Base-by-base conservation (phyloP, 306 rosid species). In the Bauhinia variegata region DNA sequence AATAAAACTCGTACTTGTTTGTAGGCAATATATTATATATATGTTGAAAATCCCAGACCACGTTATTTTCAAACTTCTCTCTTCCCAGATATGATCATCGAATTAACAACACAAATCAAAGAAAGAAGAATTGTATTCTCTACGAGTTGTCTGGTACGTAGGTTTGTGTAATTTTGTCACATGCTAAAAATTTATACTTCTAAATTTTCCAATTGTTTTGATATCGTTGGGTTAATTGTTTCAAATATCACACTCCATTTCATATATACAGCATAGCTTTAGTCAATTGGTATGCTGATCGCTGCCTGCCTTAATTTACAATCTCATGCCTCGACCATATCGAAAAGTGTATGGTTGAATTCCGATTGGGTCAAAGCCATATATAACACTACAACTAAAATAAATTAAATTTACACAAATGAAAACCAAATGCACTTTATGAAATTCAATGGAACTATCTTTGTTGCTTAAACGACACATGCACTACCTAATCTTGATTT, bases 401-500 rank as follows among this genome's bases (percentile, higher is more conserved):
- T 70, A 58, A 39, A 70, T 70, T 52, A 39, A 58, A 69, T 36
- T 38, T 52, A 47, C 6, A 71, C 33, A 37, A 37, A 28, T 38
- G n/a, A 4, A 50, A 75, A 47, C 51, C 33, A 23, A 18, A 67
- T 44, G 71, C 60, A 68, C 68, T 62, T 53, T 36, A 68, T 17
- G 60, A 75, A 72, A 64, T 79, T 79, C 79, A 73, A 57, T 7
- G 72, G 11, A 54, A 73, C 58, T 57, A 53, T 54, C 63, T 68
- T 44, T 72, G n/a, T 13, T 64, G 43, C 67, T 64, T 54, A 59
- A 46, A 76, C 53, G 81, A 68, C 83, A 75, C 74, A 30, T 70
- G 62, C 70, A 75, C 71, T 77, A 89, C 91, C 93, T 84, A 86
- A 84, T 77, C 79, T 73, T 54, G 31, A 15, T 62, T 65, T 71